These are phyloP conservation scores for Dothidotthia symphoricarpi DNA, from an alignment of 2,329 filamentous ascomycete species.

Conservation along the genomic window DNA sequence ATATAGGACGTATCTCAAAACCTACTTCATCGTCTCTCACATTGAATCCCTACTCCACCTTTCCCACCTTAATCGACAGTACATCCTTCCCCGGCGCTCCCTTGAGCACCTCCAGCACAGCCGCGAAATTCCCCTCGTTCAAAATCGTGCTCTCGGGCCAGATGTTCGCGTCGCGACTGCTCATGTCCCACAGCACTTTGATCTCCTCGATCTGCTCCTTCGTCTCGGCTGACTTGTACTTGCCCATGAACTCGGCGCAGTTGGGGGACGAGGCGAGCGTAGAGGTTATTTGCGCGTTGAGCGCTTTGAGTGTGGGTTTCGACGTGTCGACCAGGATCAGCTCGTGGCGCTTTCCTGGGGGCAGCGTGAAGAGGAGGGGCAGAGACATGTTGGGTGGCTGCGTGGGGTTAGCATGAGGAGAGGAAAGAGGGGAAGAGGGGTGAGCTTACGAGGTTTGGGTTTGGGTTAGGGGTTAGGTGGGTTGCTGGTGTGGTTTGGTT, in stretches of 20 bases:
- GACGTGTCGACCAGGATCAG: constrained; percentile 28
- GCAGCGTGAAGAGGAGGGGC: constrained; percentile 37
- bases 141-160: constrained; percentile 39
- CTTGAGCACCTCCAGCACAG: constrained; percentile 32
- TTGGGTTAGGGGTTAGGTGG: neutral
- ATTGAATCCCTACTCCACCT: constrained; percentile 25
- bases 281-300: constrained; percentile 33
- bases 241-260: constrained; percentile 24
- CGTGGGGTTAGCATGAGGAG: neutral
- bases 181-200: constrained; percentile 32
- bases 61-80: constrained; percentile 35
- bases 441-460: neutral
- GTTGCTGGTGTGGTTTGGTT: neutral
- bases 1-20: constrained; percentile 6
- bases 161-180: constrained; percentile 28
- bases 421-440: neutral
- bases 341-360: constrained; percentile 36
- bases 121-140: constrained; percentile 32
- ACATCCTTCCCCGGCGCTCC: constrained; percentile 27
- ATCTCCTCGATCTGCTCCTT: constrained; percentile 32
- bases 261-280: constrained; percentile 28
- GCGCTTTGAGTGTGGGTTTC: constrained; percentile 27
- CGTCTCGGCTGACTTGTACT: constrained; percentile 28
- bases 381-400: constrained; percentile 5
- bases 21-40: neutral